Percentiles rank a stretch among this genome's conserved stretches.
Conservation (phyloP, 2,329 filamentous ascomycete species). For the Paecilomyces sp. region DNA sequence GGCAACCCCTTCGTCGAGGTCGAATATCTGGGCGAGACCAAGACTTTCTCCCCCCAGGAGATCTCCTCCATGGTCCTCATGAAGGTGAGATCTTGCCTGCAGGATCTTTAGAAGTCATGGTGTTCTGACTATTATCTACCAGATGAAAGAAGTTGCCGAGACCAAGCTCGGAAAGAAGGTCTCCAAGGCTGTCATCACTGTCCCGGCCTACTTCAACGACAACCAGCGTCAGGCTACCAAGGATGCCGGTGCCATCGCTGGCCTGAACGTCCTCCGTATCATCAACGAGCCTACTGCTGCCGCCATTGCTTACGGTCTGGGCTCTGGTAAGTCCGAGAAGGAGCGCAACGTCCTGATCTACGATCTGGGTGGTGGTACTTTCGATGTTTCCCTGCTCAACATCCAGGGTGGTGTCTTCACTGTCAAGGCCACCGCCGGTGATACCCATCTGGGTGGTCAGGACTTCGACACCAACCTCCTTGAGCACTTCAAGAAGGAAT, state of each 20-base stretch:
- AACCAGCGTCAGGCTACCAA: constrained; percentile 99
- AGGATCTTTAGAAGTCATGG: background rate
- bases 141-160: constrained; percentile 99
- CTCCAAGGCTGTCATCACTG: constrained; percentile 97
- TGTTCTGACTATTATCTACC: constrained; percentile 11
- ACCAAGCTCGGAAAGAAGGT: constrained; percentile 98
- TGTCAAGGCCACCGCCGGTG: constrained; percentile 95
- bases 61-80: constrained; percentile 97
- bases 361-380: constrained; percentile 99
- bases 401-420: constrained; percentile 99
- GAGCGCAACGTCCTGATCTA: constrained; percentile 99
- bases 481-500: constrained; percentile 95
- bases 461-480: constrained; percentile 96
- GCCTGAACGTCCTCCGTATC: constrained; percentile 98
- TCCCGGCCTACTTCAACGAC: constrained; percentile 99
- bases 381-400: constrained; percentile 98
- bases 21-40: constrained; percentile 88
- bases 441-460: constrained; percentile 91
- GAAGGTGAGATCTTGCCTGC: constrained; percentile 62
- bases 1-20: constrained; percentile 91
- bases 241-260: constrained; percentile 95
- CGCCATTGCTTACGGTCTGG: constrained; percentile 96
- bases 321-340: constrained; percentile 89
- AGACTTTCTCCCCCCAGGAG: constrained; percentile 96
- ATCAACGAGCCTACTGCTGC: constrained; percentile 99